Evolutionary conservation across 2,329 filamentous ascomycete genomes (phyloP).

Genomic region (Aspergillus sp.): DNA sequence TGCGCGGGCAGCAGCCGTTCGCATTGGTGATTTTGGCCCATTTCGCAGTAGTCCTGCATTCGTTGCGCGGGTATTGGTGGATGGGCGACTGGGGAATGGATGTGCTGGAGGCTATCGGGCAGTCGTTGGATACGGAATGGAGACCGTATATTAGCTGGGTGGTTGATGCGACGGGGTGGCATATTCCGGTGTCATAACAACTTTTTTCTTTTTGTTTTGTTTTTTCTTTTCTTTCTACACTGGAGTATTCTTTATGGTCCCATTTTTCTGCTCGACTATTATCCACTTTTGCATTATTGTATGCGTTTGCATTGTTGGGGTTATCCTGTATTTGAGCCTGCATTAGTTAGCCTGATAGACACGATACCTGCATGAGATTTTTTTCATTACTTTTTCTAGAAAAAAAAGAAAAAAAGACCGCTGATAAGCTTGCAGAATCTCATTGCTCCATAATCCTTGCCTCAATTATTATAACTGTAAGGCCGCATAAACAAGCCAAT

Average conservation of each 20-base stretch:
- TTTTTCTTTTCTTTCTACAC: not conserved
- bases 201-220: not conserved
- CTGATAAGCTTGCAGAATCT: slow-evolving; percentile 5
- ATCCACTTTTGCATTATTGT: no score
- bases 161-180: slow-evolving; percentile 26
- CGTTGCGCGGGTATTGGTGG: slow-evolving; percentile 60
- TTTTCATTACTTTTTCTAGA: not conserved
- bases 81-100: slow-evolving; percentile 57
- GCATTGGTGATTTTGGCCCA: slow-evolving; percentile 38
- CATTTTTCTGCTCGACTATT: not conserved
- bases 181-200: slow-evolving; percentile 8
- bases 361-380: no score
- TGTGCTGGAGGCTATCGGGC: slow-evolving; percentile 54
- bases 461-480: not conserved
- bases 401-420: not conserved
- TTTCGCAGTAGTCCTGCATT: slow-evolving; percentile 46
- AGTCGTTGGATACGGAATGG: slow-evolving; percentile 20
- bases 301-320: not conserved
- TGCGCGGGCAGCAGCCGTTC: slow-evolving; percentile 31
- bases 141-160: slow-evolving; percentile 25
- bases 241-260: not conserved
- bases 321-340: not conserved
- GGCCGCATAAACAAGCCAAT: not conserved
- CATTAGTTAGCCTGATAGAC: no score
- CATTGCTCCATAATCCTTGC: not conserved